phyloP scores from a whole-genome alignment of 2,329 filamentous ascomycete genomes.

The Canariomyces notabilis region DNA sequence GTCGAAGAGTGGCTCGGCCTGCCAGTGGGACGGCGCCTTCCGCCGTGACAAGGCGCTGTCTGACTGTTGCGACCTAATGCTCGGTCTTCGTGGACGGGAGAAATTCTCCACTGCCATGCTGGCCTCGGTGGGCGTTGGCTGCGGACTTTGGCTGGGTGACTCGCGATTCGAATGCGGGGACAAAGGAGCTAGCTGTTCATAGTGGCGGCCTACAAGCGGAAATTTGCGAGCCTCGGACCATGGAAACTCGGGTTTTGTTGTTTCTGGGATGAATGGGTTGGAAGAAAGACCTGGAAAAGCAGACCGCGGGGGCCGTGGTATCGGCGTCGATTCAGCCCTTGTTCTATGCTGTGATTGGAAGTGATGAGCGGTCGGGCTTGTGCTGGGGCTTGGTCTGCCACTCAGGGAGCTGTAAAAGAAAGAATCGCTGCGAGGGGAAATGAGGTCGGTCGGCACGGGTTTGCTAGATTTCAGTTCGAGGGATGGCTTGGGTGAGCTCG shows the following conservation, averaged over 20 bases:
- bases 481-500: conserved; percentile 15
- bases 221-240: conserved; percentile 20
- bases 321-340: conserved; percentile 22
- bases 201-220: conserved; percentile 15
- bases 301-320: conserved; percentile 23
- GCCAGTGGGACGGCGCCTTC: conserved; percentile 13
- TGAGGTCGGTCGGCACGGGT: conserved; percentile 15
- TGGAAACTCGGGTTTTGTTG: conserved; percentile 16
- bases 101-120: conserved; percentile 49
- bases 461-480: conserved; percentile 16
- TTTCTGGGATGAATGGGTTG: conserved; percentile 30
- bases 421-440: conserved; percentile 45
- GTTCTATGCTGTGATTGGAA: conserved; percentile 16
- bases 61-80: conserved; percentile 30
- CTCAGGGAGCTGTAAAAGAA: conserved; percentile 27
- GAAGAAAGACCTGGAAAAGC: conserved; percentile 30
- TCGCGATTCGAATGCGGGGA: conserved; percentile 26
- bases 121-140: conserved; percentile 26
- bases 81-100: conserved; percentile 53
- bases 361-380: conserved; percentile 17
- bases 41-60: conserved; percentile 20
- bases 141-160: conserved; percentile 30
- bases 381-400: conserved; percentile 25
- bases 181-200: conserved; percentile 21
- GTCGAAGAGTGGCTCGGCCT: conserved; percentile 24